Base-by-base conservation (phyloP, 257 asterid species). In the Penstemon eatonii region DNA sequence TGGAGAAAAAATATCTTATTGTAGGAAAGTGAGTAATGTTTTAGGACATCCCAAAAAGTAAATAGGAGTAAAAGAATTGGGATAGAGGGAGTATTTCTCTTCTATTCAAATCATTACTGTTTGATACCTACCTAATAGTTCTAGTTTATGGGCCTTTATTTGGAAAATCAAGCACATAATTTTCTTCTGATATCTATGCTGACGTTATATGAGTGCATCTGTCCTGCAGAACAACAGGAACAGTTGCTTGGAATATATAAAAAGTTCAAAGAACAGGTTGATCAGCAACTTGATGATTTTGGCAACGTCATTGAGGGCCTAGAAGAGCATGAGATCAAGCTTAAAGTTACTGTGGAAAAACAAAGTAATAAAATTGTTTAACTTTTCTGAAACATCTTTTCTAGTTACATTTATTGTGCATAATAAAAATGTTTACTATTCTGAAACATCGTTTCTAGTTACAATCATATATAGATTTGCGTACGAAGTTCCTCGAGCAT, bases 311-410 rank as follows among this genome's bases (percentile, higher is more conserved):
- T 84, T 71, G 94, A 86, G 79, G 88, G 82, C 75, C 81, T 90
- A 63, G 98, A 88, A 78, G 97, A 84, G 73, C 80, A 88, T 54
- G 83, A 85, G 70, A 69, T 56, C 6, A 95, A 92, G 78, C 84
- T 86, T 60, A 86, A 80, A 83, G 83, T 85, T 79, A 76, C 68
- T 66, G 64, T 84, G 70, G 90, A 92, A 80, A 86, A 82, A 76
- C 89, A 87, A 78, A 81, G 98, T 92, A 86, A 25, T 86, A 38
- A 60, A 63, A 50, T 68, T 67, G 33, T 77, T 77, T 56, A 13
- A 37, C 75, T 75, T 59, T 42, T 13, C 19, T 33, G 40, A 51
- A 11, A 36, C 8, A 43, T 70, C 7, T 55, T 62, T 10, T 42
- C 45, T 13, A 65, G 58, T 66, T 60, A 63, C 39, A 44, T 60